phyloP scores from a whole-genome alignment of 2,329 filamentous ascomycete species.

The Hypoxylon sp. region DNA sequence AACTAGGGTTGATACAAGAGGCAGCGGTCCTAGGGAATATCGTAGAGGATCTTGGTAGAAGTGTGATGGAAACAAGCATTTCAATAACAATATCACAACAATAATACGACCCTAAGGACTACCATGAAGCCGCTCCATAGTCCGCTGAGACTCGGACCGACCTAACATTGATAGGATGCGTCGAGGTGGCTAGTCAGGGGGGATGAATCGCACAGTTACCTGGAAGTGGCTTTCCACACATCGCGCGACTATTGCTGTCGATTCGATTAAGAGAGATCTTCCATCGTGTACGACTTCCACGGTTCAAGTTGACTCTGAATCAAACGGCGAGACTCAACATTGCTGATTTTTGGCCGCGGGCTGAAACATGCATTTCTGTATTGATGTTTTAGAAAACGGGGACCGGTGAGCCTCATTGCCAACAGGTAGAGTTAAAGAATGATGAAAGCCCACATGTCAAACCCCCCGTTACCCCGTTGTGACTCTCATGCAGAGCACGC shows the following conservation, averaged over 20 bases:
- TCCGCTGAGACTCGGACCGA: background rate
- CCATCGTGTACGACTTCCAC: slow-evolving; percentile 5
- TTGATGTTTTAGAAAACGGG: slow-evolving; percentile 13
- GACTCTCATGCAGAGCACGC: slow-evolving; percentile 6
- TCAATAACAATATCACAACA: slow-evolving; percentile 23
- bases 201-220: slow-evolving; percentile 2
- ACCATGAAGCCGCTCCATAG: slow-evolving; percentile 18
- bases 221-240: slow-evolving; percentile 1
- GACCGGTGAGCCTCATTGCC: slow-evolving; percentile 28
- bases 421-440: slow-evolving; percentile 1
- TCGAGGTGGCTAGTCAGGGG: slow-evolving; percentile 6
- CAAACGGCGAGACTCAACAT: slow-evolving; percentile 5
- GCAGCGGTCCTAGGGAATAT: slow-evolving; percentile 4
- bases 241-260: slow-evolving; percentile 6
- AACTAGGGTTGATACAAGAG: background rate
- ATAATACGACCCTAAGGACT: slow-evolving; percentile 28
- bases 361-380: slow-evolving; percentile 38
- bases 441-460: slow-evolving; percentile 19
- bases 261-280: background rate
- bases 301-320: slow-evolving; percentile 6
- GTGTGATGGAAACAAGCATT: slow-evolving; percentile 13
- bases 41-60: slow-evolving; percentile 1
- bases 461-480: slow-evolving; percentile 7
- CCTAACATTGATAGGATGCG: slow-evolving; percentile 5
- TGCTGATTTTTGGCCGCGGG: background rate